Evolutionary conservation across 176 grass and related monocot species (phyloP).

Genomic region (Tillandsia leiboldiana): DNA sequence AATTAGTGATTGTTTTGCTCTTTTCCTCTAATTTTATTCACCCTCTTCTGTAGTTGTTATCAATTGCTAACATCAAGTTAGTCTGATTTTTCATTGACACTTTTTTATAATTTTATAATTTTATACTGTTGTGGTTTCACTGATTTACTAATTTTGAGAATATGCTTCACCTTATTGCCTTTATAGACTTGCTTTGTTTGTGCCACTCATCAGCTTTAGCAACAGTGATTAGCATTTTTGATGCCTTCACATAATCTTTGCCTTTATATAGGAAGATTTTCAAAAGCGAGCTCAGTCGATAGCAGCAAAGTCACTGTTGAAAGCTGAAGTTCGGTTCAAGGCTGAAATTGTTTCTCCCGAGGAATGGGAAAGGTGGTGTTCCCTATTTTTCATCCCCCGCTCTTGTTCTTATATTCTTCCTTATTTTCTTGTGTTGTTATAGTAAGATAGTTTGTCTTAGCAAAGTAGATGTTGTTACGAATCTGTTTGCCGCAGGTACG

Average conservation of each 20-base stretch:
- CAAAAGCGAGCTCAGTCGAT: constrained; percentile 71
- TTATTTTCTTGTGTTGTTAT: background rate
- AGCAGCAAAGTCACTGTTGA: constrained; percentile 57
- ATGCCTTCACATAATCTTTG: constrained; percentile 17
- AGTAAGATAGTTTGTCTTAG: background rate
- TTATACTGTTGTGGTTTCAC: background rate
- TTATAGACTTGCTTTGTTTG: background rate
- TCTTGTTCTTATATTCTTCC: background rate
- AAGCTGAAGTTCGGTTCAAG: constrained; percentile 82
- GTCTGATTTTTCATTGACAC: too few species aligned
- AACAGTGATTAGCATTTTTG: background rate
- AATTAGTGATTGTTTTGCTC: too few species aligned
- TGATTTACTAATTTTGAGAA: background rate
- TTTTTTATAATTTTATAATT: background rate
- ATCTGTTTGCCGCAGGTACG: too few species aligned
- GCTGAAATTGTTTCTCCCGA: constrained; percentile 81
- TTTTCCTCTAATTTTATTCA: too few species aligned
- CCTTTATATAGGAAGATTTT: constrained; percentile 65
- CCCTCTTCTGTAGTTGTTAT: too few species aligned
- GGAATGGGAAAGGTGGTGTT: constrained; percentile 91
- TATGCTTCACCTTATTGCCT: background rate
- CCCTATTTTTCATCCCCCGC: background rate
- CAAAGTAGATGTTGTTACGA: background rate
- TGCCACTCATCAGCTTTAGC: background rate
- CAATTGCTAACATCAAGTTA: too few species aligned